Evolutionary conservation across 164 flowering plant genomes (phyloP).

Genomic region (Stephania cephalantha): DNA sequence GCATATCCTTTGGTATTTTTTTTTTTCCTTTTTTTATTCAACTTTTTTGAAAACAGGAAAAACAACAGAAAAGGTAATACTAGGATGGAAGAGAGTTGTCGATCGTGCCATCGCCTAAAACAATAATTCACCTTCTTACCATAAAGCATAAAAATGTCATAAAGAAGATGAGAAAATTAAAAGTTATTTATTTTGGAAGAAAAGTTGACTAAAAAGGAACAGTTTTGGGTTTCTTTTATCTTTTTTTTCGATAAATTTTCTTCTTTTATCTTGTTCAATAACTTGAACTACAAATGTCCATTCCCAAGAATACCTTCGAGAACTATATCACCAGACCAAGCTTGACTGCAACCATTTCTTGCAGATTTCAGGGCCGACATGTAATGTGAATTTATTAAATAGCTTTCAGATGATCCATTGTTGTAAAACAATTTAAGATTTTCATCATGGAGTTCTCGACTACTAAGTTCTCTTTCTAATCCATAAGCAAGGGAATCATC

Average conservation of each 20-base stretch:
- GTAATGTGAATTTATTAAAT: slow-evolving; percentile 31
- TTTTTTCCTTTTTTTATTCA: too few species aligned
- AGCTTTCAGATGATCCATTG: slow-evolving; percentile 31
- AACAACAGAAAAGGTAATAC: background rate
- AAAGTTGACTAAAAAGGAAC: background rate
- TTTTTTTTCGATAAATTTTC: too few species aligned
- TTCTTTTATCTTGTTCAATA: background rate
- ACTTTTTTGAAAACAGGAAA: background rate
- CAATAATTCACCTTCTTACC: background rate
- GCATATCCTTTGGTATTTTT: too few species aligned
- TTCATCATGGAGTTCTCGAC: slow-evolving; percentile 35
- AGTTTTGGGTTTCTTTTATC: background rate
- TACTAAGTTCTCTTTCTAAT: slow-evolving; percentile 64
- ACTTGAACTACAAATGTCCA: background rate
- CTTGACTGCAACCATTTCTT: slow-evolving; percentile 45
- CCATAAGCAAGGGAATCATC: slow-evolving; percentile 90
- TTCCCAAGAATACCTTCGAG: slow-evolving; percentile 63
- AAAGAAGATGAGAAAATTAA: too few species aligned
- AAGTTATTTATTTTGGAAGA: background rate
- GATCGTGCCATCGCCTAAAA: background rate
- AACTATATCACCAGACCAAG: slow-evolving; percentile 74
- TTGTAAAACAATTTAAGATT: slow-evolving; percentile 39
- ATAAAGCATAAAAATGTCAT: too few species aligned
- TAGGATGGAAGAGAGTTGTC: too few species aligned
- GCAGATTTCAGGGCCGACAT: slow-evolving; percentile 61